A percentile compares a stretch with the other conserved stretches of the same genome.
phyloP scores from a whole-genome alignment of 148 eudicot species.

The Salicornia ramosissima region DNA sequence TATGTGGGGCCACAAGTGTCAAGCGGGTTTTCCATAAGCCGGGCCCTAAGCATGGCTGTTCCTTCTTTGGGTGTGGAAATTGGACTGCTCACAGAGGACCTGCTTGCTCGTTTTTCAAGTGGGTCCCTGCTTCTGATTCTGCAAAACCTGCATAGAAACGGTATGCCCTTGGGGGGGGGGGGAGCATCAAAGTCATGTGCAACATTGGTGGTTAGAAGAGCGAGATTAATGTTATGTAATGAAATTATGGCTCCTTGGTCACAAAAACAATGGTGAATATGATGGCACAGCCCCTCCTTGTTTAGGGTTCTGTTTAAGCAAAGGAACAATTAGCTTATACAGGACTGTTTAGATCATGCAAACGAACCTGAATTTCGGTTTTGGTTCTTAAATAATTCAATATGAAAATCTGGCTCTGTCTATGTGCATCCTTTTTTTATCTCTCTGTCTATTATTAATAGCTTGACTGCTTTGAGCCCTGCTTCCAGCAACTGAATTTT shows the following conservation, averaged over 20 bases:
- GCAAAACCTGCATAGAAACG: slow-evolving; percentile 10
- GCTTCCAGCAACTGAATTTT: not conserved
- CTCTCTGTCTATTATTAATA: too few species aligned
- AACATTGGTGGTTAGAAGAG: slow-evolving; percentile 4
- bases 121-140: slow-evolving; percentile 45
- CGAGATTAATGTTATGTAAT: not conserved
- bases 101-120: slow-evolving; percentile 59
- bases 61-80: slow-evolving; percentile 83
- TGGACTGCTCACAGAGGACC: slow-evolving; percentile 75
- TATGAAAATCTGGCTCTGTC: not conserved
- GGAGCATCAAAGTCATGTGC: not conserved
- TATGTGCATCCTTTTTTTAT: not conserved
- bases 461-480: not conserved
- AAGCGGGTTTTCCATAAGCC: slow-evolving; percentile 53
- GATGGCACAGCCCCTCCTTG: slow-evolving; percentile 15
- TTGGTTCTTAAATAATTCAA: slow-evolving; percentile 7
- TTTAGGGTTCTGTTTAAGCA: slow-evolving; percentile 15
- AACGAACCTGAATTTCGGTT: slow-evolving; percentile 20
- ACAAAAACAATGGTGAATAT: not conserved
- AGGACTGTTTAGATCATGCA: slow-evolving; percentile 8
- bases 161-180: slow-evolving; percentile 9
- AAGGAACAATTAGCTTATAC: slow-evolving; percentile 12
- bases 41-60: slow-evolving; percentile 61
- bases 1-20: slow-evolving; percentile 66
- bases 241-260: slow-evolving; percentile 1